These are phyloP conservation scores for Cladosporium sp. DNA, from an alignment of 2,329 filamentous ascomycete species.

Conservation along the genomic window DNA sequence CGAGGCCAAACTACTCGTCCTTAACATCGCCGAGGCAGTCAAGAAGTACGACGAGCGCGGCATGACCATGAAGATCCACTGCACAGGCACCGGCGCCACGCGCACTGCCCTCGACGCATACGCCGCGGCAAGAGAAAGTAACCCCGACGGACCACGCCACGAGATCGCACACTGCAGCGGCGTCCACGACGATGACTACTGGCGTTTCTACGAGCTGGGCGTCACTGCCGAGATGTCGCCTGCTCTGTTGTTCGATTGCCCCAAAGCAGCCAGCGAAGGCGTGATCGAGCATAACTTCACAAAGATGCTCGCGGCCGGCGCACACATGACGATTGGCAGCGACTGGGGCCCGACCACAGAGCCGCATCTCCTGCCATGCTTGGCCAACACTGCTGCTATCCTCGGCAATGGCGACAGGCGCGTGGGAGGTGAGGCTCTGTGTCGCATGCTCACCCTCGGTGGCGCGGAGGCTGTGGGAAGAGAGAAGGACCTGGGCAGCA, in stretches of 20 bases:
- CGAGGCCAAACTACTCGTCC: constrained; percentile 19
- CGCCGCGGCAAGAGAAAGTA: constrained; percentile 23
- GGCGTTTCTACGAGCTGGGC: constrained; percentile 26
- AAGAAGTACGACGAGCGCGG: constrained; percentile 29
- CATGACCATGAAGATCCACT: constrained; percentile 34
- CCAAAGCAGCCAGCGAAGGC: constrained; percentile 15
- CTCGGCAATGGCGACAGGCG: not conserved
- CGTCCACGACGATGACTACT: constrained; percentile 29
- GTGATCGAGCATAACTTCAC: constrained; percentile 29
- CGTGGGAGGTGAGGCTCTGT: not conserved
- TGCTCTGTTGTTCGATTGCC: constrained; percentile 25
- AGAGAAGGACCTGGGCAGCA: constrained; percentile 35
- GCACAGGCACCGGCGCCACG: constrained; percentile 29
- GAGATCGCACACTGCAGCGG: constrained; percentile 31
- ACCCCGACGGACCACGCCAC: constrained; percentile 29
- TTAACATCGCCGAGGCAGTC: constrained; percentile 25
- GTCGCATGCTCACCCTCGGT: constrained; percentile 4
- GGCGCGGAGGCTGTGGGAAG: constrained; percentile 46
- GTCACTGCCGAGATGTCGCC: constrained; percentile 35
- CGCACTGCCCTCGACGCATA: constrained; percentile 31
- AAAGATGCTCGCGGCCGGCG: constrained; percentile 24
- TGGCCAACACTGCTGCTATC: not conserved
- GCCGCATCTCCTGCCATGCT: constrained; percentile 4
- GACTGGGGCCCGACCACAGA: not conserved
- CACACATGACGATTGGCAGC: constrained; percentile 31